phyloP scores from a whole-genome alignment of 345 rosid species.

The Populus davidiana region DNA sequence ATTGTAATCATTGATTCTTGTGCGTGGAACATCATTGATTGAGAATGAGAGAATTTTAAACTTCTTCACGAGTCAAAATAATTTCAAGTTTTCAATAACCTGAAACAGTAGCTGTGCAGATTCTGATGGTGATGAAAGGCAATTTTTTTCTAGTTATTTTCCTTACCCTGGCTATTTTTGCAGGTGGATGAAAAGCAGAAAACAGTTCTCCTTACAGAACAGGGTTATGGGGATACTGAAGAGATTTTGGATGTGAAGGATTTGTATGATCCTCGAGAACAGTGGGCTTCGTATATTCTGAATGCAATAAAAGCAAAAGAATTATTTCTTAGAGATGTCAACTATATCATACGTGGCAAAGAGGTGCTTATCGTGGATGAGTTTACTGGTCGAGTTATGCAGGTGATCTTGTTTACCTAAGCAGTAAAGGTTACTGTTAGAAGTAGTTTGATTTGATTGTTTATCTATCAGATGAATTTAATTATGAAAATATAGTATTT shows the following conservation, averaged over 20 bases:
- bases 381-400: slow-evolving; percentile 99
- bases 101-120: background rate
- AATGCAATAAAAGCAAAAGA: slow-evolving; percentile 97
- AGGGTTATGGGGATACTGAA: slow-evolving; percentile 95
- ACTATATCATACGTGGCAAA: slow-evolving; percentile 86
- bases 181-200: slow-evolving; percentile 98
- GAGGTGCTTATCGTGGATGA: slow-evolving; percentile 97
- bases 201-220: slow-evolving; percentile 85
- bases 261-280: slow-evolving; percentile 95
- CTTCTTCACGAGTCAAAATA: background rate
- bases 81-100: background rate
- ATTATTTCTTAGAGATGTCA: slow-evolving; percentile 88
- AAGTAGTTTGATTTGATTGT: background rate
- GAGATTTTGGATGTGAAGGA: slow-evolving; percentile 88
- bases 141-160: background rate
- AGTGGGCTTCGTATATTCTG: slow-evolving; percentile 86
- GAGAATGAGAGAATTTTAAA: background rate
- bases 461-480: background rate
- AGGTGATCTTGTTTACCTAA: slow-evolving; percentile 45
- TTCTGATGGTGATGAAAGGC: background rate
- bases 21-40: background rate
- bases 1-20: background rate
- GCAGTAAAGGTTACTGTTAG: background rate
- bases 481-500: background rate
- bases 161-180: slow-evolving; percentile 23